A percentile compares a stretch with the other conserved stretches of the same genome.
These are phyloP conservation scores for Lecanosticta acicola DNA, from an alignment of 2,329 filamentous ascomycete genomes.

Conservation along the genomic window DNA sequence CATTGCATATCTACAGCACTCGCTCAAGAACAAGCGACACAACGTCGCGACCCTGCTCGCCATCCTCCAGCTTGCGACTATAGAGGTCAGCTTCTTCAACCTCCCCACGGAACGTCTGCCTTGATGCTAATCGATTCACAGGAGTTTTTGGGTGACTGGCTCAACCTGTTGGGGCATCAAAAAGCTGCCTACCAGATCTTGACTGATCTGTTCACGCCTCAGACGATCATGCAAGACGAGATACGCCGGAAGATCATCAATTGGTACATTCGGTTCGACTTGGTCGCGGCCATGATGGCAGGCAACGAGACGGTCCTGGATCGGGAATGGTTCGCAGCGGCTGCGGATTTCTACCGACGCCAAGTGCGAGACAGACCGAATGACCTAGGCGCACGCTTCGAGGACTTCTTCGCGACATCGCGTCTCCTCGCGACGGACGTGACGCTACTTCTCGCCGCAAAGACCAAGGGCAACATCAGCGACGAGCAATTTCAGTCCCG, in stretches of 20 bases:
- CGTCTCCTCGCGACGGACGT: slow-evolving; percentile 75
- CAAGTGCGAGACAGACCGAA: slow-evolving; percentile 56
- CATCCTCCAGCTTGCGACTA: slow-evolving; percentile 84
- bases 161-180: slow-evolving; percentile 87
- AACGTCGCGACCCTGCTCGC: slow-evolving; percentile 73
- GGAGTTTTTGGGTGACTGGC: slow-evolving; percentile 95
- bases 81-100: slow-evolving; percentile 63
- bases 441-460: slow-evolving; percentile 67
- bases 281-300: slow-evolving; percentile 76
- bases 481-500: slow-evolving; percentile 61
- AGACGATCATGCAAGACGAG: slow-evolving; percentile 65
- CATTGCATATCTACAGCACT: slow-evolving; percentile 67
- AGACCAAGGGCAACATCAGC: slow-evolving; percentile 58
- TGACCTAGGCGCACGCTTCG: slow-evolving; percentile 59
- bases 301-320: slow-evolving; percentile 68
- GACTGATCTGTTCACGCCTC: slow-evolving; percentile 68
- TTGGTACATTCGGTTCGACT: slow-evolving; percentile 91
- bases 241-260: slow-evolving; percentile 66
- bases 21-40: slow-evolving; percentile 65
- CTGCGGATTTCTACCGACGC: slow-evolving; percentile 57
- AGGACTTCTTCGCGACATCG: slow-evolving; percentile 57
- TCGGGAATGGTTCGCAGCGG: slow-evolving; percentile 69
- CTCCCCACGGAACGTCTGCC: too few species aligned
- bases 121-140: slow-evolving; percentile 35
- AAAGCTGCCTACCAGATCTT: slow-evolving; percentile 81